Base-by-base conservation (phyloP, 805 yeast genomes). In the Candida maesae region DNA sequence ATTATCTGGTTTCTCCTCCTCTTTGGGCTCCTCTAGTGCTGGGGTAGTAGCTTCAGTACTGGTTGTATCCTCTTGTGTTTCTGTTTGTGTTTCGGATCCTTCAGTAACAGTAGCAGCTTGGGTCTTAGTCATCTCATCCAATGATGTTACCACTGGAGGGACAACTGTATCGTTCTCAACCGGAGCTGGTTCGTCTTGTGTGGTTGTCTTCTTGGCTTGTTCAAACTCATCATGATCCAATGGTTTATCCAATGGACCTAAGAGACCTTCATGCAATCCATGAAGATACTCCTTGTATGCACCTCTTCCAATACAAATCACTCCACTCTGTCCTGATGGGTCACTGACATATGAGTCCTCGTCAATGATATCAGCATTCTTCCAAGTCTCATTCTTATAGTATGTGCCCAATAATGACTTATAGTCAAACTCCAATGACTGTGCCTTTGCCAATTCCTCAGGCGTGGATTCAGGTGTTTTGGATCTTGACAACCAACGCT, bases 211-310 rank as follows among this genome's bases (percentile, higher is more conserved):
- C 44, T 16, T 40, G 44, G 14, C 39, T 44, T 30, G 29, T 11
- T 43, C 52, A 20, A 46, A 18, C 13, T 53, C 57, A n/a, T 35
- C 36, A 38, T 47, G 42, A 12, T 49, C 55, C n/a, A 53, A 2
- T 27, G 83, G 78, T 41, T 67, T 62, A 13, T 76, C 88, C 44
- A 91, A 66, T 2, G 98, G 98, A 0, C 99, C 99, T 34, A 93
- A 64, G 58, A 93, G 71, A 6, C 99, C 99, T 66, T 93, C 99
- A 53, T 93, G 96, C 10, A 93, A 60, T 9, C 99, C 99, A 33
- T 75, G 73, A 39, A 93, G 60, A 59, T 88, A 93, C 68, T 93
- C 99, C 61, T 91, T 91, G 61, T 77, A 93, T 0, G 97, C 91
- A 42, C 99, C 99, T 60, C 99, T 74, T 5, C 99, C 99, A 19